These are phyloP conservation scores for Penicillium sp. DNA, from an alignment of 2,329 filamentous ascomycete species.

Conservation along the genomic window DNA sequence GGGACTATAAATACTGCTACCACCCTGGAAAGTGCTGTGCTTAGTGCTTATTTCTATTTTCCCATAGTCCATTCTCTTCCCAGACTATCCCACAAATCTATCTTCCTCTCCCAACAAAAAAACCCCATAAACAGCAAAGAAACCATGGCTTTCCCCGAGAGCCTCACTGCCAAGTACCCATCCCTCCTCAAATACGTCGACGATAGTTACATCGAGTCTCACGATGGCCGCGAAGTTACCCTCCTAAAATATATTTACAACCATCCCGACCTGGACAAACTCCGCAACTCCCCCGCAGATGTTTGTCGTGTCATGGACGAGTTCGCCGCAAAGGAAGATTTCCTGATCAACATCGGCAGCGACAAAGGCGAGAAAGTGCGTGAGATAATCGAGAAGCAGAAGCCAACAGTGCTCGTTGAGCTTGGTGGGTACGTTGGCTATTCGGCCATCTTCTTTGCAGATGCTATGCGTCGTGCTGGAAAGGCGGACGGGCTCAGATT, in stretches of 20 bases:
- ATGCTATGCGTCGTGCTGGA: not conserved
- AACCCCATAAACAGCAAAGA: not conserved
- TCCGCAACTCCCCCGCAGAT: conserved; percentile 8
- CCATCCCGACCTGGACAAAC: conserved; percentile 6
- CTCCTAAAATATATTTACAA: conserved; percentile 13
- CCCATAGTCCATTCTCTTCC: not conserved
- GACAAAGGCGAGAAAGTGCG: conserved; percentile 7
- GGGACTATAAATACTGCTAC: not conserved
- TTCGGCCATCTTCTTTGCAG: conserved; percentile 7
- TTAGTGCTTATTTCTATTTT: not conserved
- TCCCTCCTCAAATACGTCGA: conserved; percentile 1
- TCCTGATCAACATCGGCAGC: conserved; percentile 15
- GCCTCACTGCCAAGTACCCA: conserved; percentile 5
- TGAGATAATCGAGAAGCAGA: conserved; percentile 7
- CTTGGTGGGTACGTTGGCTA: conserved; percentile 15
- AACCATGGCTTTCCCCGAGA: not conserved
- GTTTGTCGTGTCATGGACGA: conserved; percentile 13
- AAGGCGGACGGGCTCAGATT: not conserved
- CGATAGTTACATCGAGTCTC: conserved; percentile 7
- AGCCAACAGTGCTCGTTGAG: conserved; percentile 9
- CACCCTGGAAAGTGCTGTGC: not conserved
- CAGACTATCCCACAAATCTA: not conserved
- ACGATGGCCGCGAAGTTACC: conserved; percentile 13
- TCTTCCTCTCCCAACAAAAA: not conserved
- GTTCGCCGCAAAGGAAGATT: conserved; percentile 9